phyloP scores from a whole-genome alignment of 2,329 filamentous ascomycete species.

The Diplodia intermedia region DNA sequence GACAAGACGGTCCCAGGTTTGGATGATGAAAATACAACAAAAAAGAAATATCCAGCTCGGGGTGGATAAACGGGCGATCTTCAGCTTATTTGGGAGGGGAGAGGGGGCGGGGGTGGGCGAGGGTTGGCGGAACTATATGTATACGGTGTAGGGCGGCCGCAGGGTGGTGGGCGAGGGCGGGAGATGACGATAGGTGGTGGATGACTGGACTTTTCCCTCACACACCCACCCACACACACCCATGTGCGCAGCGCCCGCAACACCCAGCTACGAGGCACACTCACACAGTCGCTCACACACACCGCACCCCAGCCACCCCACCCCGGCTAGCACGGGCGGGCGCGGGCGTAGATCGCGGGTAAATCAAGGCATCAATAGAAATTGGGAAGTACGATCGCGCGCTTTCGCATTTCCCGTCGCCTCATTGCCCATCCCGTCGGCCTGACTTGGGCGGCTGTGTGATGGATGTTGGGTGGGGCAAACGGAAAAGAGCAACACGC shows the following conservation, averaged over 20 bases:
- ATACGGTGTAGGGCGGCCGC: no score
- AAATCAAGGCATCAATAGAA: neutral
- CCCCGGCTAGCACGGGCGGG: no score
- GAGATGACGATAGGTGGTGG: slow-evolving; percentile 2
- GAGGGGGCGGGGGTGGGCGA: no score
- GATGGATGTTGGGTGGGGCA: no score
- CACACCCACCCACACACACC: neutral
- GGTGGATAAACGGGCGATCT: no score
- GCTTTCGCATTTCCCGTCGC: neutral
- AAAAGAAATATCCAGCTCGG: no score
- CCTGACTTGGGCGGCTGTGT: neutral
- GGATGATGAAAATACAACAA: no score
- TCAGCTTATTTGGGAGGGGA: no score
- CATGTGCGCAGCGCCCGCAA: neutral
- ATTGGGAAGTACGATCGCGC: neutral
- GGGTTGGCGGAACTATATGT: no score
- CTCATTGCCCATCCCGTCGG: neutral
- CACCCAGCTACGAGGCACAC: slow-evolving; percentile 2
- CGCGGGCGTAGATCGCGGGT: neutral
- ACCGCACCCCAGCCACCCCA: neutral
- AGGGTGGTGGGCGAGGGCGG: neutral
- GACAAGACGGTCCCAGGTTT: no score
- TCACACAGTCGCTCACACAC: neutral
- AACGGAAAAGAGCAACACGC: no score
- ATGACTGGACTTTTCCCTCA: slow-evolving; percentile 1